Evolutionary conservation across 352 stramenopile genomes (phyloP).

Genomic region (Phytopythium helicoides): DNA sequence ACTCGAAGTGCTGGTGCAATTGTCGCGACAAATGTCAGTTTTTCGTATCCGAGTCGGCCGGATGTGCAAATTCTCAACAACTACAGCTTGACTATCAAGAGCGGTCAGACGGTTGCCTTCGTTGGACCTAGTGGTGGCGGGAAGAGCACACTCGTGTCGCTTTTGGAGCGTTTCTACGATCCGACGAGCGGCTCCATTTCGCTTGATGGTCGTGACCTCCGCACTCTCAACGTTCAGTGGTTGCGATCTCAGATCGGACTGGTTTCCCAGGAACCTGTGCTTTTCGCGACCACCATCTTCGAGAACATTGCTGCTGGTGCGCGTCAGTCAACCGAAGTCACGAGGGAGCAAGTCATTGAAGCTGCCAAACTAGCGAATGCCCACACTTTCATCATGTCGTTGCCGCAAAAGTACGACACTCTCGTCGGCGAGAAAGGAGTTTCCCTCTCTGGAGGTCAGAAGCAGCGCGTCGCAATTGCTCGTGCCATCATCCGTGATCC

Average conservation of each 20-base stretch:
- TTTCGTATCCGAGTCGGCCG: conserved; percentile 16
- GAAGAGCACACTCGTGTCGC: conserved; percentile 31
- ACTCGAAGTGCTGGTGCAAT: conserved; percentile 4
- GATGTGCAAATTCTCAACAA: conserved; percentile 15
- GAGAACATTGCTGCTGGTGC: conserved; percentile 74
- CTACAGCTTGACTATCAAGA: conserved; percentile 16
- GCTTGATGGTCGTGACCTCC: conserved; percentile 67
- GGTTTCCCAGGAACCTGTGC: conserved; percentile 70
- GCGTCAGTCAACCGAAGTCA: conserved; percentile 5
- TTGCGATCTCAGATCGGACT: conserved; percentile 48
- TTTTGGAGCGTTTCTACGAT: conserved; percentile 88
- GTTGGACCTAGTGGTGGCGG: conserved; percentile 17
- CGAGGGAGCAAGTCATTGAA: conserved; percentile 60
- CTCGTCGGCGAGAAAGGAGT: conserved; percentile 31
- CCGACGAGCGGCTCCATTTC: conserved; percentile 53
- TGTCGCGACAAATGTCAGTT: conserved; percentile 9
- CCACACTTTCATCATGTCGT: conserved; percentile 51
- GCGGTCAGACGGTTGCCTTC: no score
- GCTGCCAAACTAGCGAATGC: conserved; percentile 31
- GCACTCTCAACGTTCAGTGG: conserved; percentile 64
- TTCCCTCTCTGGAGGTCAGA: conserved; percentile 32
- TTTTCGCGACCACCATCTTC: conserved; percentile 75
- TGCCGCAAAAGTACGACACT: no score
- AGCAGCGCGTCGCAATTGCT: conserved; percentile 33
- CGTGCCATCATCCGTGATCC: conserved; percentile 76